Percentiles rank a stretch among this genome's conserved stretches.
Conservation (phyloP, 108 stramenopile species). For the Schizochytrium sp. region DNA sequence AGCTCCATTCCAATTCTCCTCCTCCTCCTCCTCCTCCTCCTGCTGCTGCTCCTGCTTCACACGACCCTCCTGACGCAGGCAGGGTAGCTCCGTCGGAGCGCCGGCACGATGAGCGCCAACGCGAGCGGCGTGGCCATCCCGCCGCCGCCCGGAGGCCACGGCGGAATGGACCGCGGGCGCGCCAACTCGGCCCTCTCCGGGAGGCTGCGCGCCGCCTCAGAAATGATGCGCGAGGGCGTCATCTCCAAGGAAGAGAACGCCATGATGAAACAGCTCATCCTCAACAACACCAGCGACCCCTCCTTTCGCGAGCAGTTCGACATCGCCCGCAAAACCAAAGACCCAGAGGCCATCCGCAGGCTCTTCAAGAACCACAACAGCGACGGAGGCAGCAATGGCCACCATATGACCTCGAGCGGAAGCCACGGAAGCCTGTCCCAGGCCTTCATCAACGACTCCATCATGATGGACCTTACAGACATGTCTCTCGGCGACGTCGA, state of each 20-base stretch:
- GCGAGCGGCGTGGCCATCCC: background rate
- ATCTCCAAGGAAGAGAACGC: constrained; percentile 16
- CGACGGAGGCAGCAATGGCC: no score
- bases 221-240: background rate
- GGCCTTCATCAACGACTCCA: background rate
- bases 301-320: background rate
- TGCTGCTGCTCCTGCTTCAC: no score
- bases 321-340: background rate
- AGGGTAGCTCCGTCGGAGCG: no score
- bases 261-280: background rate
- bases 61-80: no score
- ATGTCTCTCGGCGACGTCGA: background rate
- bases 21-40: no score
- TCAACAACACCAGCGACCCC: background rate
- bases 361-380: background rate
- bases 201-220: constrained; percentile 8
- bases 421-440: background rate
- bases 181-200: background rate
- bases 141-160: background rate
- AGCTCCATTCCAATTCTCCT: no score
- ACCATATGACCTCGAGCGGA: no score
- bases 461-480: background rate
- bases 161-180: background rate
- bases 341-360: background rate
- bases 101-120: no score